Evolutionary conservation across 2,329 filamentous ascomycete species (phyloP), one percentile per base, ranked within the genome.

Genomic region (Rutstroemia sp.): DNA sequence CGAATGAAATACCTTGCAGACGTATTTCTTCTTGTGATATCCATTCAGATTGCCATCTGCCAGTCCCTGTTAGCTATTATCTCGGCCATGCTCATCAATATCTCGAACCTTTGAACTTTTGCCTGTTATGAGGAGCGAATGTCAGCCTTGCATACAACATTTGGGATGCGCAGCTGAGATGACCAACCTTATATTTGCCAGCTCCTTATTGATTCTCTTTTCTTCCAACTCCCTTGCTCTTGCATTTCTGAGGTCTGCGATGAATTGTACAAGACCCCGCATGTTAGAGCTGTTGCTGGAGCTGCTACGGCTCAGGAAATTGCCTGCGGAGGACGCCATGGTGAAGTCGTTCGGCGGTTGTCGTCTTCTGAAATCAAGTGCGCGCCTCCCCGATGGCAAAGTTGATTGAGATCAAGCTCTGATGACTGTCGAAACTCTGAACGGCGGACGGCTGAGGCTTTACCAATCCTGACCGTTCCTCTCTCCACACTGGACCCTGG

Each of bases 1-100:
- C 17, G 44, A 25, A 12, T 17, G 16, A 51, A 25, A 55, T 75
- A 84, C 81, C 78, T 99, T 99, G 89, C 94, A 99, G 64, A 99
- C 94, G 71, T 99, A 99, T 88, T 99, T 99, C 82, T 99, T 99
- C 79, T 95, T 96, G 78, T 96, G 91, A 71, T 99, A 99, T 63
- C 94, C 95, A 70, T 87, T 96, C 57, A 99, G 77, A 69, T 81
- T 94, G 62, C 91, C 92, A 72, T 94, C 89, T 84, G 61, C 58
- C 44, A 27, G 17, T 30, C 21, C 25, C 7, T 54, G 49, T 65
- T 52, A 67, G 62, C 53, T 58, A 62, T 16, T 34, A 17, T 44
- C 50, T 39, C 30, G 21, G 41, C 45, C 25, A 23, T 34, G 6
- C 54, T 47, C 4, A 17, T 34, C 19, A 41, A 23, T 19, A 21